Base-by-base conservation (phyloP, 1,284 basidiomycete genomes). In the Leccinum subrobustum region DNA sequence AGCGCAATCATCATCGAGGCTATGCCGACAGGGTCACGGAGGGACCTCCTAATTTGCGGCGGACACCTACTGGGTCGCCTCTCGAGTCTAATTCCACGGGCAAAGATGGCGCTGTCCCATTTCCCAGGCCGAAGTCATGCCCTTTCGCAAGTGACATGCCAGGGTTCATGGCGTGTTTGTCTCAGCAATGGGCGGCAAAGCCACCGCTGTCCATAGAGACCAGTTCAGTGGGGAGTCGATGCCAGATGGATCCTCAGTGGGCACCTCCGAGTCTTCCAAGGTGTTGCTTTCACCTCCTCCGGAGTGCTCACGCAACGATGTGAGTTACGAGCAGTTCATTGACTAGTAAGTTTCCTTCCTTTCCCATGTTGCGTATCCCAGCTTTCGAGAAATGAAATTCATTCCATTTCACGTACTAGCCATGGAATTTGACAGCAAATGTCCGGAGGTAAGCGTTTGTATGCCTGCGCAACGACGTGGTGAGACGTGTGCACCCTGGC, bases 401-500 rank as follows among this genome's bases (percentile, higher is more conserved):
- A 70, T 20, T 27, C 23, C 20, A 54, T 59, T 54, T 60, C 44
- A 52, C 35, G 23, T 67, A 93, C 27, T 27, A 27, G 82, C 94
- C 94, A 8, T 95, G 92, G 88, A 83, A 94, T 72, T 77, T 93
- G 57, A 71, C 78, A 57, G 76, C 79, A 68, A 88, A 90, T 71
- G 83, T 83, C 60, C 66, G 76, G 57, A 79, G 79, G 88, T 88
- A 65, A 63, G 78, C 67, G 58, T 44, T 60, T 37, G 29, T 52
- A 27, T 27, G 25, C 25, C 25, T 27, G 25, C 25, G 25, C 25
- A 27, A 27, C 25, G 25, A 29, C 27, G 27, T 29, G 27, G 27
- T 7, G 27, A 29, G 27, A 29, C 27, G 27, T 29, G 27, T 29
- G 27, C 27, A 27, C 27, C 27, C 27, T 27, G 27, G 27, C 27